Evolutionary conservation across 768 basidiomycete genomes (phyloP), one percentile per base, ranked within the genome.

Genomic region (Russula brevipes): DNA sequence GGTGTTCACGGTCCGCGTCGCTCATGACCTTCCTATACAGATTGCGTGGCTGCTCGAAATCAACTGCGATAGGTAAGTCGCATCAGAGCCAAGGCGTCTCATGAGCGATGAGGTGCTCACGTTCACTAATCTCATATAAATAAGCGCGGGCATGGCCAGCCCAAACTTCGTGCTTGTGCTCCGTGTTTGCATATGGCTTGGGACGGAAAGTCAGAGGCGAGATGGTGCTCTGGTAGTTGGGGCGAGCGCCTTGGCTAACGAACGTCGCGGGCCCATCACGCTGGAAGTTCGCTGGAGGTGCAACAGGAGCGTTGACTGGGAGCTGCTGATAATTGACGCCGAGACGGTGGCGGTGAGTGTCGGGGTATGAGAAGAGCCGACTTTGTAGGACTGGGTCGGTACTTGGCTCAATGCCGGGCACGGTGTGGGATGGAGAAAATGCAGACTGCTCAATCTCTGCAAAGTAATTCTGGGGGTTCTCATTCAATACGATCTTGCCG

Each of bases 381-480:
- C 90, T 60, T 60, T 16, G 46, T 67, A 98, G 81, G 69, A 98
- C 91, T 30, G 95, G 95, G 76, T 98, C 95, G 24, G 87, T 84
- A 4, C 90, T 88, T 45, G 93, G 83, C 78, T 97, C 95, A 68
- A 94, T 84, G 75, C 94, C 95, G 1, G 90, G 91, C 10, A 96
- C 74, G 54, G 85, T 77, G 75, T 98, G 95, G 0, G 91, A 89
- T 0, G 95, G 95, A 19, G 92, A 84, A 81, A 92, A 95, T 2
- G 94, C 94, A 63, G 77, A 79, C 82, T 98, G 94, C 75, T 98
- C 95, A 51, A 94, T 87, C 78, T 98, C 95, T 55, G 93, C 87
- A 63, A 97, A 97, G 82, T 93, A 97, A 78, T 93, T 92, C 72
- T 87, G 78, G 19, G 81, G 79, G 71, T 89, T 88, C 75, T 89